phyloP scores from a whole-genome alignment of 176 grass and related monocot genomes.

The Dactylis glomerata region DNA sequence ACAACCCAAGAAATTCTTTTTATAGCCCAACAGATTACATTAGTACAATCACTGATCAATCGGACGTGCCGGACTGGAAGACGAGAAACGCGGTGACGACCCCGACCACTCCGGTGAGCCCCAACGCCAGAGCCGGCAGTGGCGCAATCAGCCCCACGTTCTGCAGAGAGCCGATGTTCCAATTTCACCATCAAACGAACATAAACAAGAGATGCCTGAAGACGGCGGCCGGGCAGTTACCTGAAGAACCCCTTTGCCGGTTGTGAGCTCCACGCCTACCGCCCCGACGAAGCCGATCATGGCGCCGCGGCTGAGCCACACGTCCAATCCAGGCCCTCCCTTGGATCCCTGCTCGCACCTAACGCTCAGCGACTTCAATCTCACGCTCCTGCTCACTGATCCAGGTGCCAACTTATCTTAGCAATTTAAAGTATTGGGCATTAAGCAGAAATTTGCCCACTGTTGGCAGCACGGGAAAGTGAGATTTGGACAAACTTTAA shows the following conservation, averaged over 20 bases:
- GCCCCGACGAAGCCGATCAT: slow-evolving; percentile 65
- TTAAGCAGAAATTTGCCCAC: background rate
- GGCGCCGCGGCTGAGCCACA: slow-evolving; percentile 78
- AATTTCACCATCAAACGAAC: background rate
- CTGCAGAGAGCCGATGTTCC: slow-evolving; percentile 20
- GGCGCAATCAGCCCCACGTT: slow-evolving; percentile 59
- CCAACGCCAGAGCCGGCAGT: slow-evolving; percentile 59
- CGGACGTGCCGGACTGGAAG: slow-evolving; percentile 60
- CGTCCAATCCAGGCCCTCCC: slow-evolving; percentile 51
- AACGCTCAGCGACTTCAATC: slow-evolving; percentile 35
- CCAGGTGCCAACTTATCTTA: background rate
- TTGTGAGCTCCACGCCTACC: slow-evolving; percentile 54
- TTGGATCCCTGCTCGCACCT: slow-evolving; percentile 68
- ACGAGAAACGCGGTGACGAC: slow-evolving; percentile 53
- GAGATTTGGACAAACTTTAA: background rate
- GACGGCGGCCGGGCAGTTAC: background rate
- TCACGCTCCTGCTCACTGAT: slow-evolving; percentile 1
- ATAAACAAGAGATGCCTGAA: background rate
- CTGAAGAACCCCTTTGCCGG: slow-evolving; percentile 77
- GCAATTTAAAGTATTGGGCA: background rate
- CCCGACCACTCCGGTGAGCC: slow-evolving; percentile 56
- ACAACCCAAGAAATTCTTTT: no score
- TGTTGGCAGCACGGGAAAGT: background rate
- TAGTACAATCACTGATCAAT: slow-evolving; percentile 24
- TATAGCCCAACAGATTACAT: background rate